Percentiles rank a stretch among this genome's conserved stretches.
phyloP scores from a whole-genome alignment of 75 land plant genomes.

The Azolla pinnata region DNA sequence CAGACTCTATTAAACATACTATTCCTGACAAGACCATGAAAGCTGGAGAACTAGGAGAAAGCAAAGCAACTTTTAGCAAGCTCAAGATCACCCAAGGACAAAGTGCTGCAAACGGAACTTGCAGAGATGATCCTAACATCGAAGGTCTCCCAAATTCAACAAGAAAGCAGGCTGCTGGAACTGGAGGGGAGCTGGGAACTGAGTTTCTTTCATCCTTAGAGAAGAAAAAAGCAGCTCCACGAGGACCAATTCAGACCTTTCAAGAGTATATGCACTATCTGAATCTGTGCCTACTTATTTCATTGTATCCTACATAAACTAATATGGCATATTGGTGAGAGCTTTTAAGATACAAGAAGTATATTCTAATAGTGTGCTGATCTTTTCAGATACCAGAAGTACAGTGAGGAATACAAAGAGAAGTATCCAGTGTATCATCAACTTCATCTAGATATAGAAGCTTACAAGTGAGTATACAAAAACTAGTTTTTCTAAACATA shows the following conservation, averaged over 20 bases:
- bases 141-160: background rate
- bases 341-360: too few species aligned
- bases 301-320: background rate
- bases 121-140: background rate
- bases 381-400: constrained; percentile 15
- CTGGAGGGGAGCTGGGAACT: background rate
- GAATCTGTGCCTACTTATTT: background rate
- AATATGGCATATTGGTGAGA: background rate
- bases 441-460: constrained; percentile 1
- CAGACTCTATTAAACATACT: too few species aligned
- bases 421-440: constrained; percentile 8
- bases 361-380: background rate
- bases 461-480: constrained; percentile 8
- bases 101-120: background rate
- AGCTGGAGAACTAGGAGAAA: too few species aligned
- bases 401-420: constrained; percentile 9
- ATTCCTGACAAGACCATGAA: too few species aligned
- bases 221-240: constrained; percentile 16
- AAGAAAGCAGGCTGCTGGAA: background rate
- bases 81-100: background rate
- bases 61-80: background rate
- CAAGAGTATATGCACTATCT: constrained; percentile 15
- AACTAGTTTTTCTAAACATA: too few species aligned
- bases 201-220: constrained; percentile 19
- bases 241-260: constrained; percentile 13